A percentile compares a stretch with the other conserved stretches of the same genome.
Conservation (phyloP, 495 filamentous ascomycete species). For the Trichoderma asperelloides region DNA sequence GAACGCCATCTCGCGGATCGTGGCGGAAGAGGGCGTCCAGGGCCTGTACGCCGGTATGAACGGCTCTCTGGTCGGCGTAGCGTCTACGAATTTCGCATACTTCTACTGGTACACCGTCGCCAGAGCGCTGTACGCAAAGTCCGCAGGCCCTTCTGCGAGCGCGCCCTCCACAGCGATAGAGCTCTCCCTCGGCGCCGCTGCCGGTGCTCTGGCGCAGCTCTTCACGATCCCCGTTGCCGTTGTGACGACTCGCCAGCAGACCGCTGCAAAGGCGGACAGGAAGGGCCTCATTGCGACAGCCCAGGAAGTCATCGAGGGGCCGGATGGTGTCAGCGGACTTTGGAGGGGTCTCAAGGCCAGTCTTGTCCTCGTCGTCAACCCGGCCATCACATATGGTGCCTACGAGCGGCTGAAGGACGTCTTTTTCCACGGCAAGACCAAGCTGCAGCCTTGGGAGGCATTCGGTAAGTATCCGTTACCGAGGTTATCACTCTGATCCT, state of each 20-base stretch:
- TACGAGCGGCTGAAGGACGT: slow-evolving; percentile 82
- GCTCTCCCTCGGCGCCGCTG: slow-evolving; percentile 75
- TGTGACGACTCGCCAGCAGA: slow-evolving; percentile 92
- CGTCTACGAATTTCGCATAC: slow-evolving; percentile 97
- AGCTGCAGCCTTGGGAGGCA: slow-evolving; percentile 76
- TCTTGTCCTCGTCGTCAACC: slow-evolving; percentile 92
- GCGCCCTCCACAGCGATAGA: slow-evolving; percentile 78
- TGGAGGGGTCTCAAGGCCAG: slow-evolving; percentile 97
- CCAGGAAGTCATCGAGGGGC: slow-evolving; percentile 76
- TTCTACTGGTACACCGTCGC: slow-evolving; percentile 99
- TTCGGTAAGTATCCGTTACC: slow-evolving; percentile 57
- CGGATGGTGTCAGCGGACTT: slow-evolving; percentile 81
- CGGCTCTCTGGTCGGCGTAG: slow-evolving; percentile 81
- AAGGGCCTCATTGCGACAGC: slow-evolving; percentile 87
- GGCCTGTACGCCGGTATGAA: slow-evolving; percentile 87
- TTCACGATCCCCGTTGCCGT: slow-evolving; percentile 97
- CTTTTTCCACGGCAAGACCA: slow-evolving; percentile 69
- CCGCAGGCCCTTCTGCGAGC: slow-evolving; percentile 42
- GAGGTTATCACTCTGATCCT: not conserved
- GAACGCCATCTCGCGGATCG: slow-evolving; percentile 82
- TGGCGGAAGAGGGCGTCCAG: slow-evolving; percentile 65
- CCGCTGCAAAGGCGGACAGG: slow-evolving; percentile 68
- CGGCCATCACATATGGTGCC: slow-evolving; percentile 94
- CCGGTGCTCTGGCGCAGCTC: slow-evolving; percentile 85
- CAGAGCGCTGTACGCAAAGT: slow-evolving; percentile 69